These are phyloP conservation scores for Solanum bulbocastanum DNA, from an alignment of 257 asterid species.

Conservation along the genomic window DNA sequence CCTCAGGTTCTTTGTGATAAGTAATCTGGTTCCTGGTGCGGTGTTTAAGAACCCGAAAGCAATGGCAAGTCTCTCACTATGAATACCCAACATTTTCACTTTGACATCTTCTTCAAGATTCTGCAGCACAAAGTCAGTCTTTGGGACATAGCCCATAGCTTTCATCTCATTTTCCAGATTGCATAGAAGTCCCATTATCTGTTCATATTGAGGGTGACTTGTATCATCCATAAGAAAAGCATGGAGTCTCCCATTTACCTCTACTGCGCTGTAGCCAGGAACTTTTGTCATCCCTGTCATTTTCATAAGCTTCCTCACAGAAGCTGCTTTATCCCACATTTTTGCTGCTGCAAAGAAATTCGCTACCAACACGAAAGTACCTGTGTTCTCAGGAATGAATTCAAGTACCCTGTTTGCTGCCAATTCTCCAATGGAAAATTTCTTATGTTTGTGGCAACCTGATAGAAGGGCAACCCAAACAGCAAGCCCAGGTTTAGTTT, in stretches of 20 bases:
- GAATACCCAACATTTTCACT: constrained; percentile 41
- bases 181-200: constrained; percentile 25
- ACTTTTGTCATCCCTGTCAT: constrained; percentile 43
- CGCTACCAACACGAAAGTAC: constrained; percentile 49
- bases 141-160: constrained; percentile 38
- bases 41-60: constrained; percentile 50
- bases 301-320: constrained; percentile 52
- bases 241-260: constrained; percentile 52
- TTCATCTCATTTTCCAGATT: constrained; percentile 50
- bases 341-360: constrained; percentile 69
- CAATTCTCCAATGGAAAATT: constrained; percentile 36
- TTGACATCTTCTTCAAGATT: constrained; percentile 43
- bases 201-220: constrained; percentile 38
- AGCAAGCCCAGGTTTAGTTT: constrained; percentile 39
- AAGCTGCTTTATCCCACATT: constrained; percentile 65
- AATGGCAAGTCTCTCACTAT: constrained; percentile 62
- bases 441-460: constrained; percentile 67
- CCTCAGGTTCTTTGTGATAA: constrained; percentile 54
- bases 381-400: constrained; percentile 39
- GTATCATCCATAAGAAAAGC: constrained; percentile 54
- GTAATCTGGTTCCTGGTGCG: constrained; percentile 32
- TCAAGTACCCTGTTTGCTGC: constrained; percentile 67
- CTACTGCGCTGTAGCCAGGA: constrained; percentile 56
- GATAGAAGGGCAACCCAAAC: constrained; percentile 84
- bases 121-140: constrained; percentile 43